A percentile compares a stretch with the other conserved stretches of the same genome.
phyloP scores from a whole-genome alignment of 2,329 filamentous ascomycete species.

The Podosphaera fusca region DNA sequence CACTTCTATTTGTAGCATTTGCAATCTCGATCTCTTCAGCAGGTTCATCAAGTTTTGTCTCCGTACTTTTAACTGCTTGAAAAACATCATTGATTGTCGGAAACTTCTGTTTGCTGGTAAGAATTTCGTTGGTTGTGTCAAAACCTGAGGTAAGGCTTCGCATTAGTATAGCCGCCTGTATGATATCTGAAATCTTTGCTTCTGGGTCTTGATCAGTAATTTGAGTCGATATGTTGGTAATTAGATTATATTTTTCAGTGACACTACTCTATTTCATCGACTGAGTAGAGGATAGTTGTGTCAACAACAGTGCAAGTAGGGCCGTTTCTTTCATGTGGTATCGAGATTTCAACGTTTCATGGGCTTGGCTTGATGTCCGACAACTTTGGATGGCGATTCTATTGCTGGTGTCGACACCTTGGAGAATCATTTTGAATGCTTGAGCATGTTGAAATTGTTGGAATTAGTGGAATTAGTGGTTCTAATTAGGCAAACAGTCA shows the following conservation, averaged over 20 bases:
- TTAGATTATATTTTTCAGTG: not conserved
- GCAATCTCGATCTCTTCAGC: not conserved
- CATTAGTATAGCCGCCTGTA: not conserved
- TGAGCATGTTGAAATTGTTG: not conserved
- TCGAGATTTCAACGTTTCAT: not conserved
- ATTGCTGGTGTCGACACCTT: not conserved
- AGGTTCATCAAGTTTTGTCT: not conserved
- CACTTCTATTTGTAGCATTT: not conserved
- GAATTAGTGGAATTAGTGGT: no score
- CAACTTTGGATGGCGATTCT: not conserved
- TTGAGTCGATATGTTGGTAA: not conserved
- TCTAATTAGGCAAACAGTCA: no score
- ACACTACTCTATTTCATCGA: not conserved
- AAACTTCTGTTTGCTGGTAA: not conserved
- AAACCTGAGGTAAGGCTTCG: not conserved
- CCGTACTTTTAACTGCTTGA: not conserved
- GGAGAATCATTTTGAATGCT: not conserved
- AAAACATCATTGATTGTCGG: not conserved
- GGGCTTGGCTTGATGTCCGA: not conserved
- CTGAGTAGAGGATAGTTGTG: not conserved
- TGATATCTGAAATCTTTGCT: not conserved
- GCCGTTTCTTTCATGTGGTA: not conserved
- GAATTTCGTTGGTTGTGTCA: not conserved
- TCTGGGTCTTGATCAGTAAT: not conserved
- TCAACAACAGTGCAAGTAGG: not conserved